Percentiles rank a stretch among this genome's conserved stretches.
These are phyloP conservation scores for Wickerhamomyces subpelliculosus DNA, from an alignment of 805 yeast species.

Conservation along the genomic window DNA sequence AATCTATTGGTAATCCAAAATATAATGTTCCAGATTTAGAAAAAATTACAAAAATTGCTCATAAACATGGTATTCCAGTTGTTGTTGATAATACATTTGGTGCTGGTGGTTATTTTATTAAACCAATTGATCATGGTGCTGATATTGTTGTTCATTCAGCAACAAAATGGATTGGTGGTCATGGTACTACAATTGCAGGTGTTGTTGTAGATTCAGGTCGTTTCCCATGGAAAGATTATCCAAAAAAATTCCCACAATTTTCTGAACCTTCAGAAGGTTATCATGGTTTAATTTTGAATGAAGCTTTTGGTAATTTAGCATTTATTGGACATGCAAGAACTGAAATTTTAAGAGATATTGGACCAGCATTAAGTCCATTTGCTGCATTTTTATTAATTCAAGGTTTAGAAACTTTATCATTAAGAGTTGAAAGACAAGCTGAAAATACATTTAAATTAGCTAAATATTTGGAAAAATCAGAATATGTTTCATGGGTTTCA, in stretches of 20 bases:
- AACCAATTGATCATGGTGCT: slow-evolving; percentile 84
- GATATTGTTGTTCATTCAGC: slow-evolving; percentile 92
- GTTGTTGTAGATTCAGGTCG: slow-evolving; percentile 85
- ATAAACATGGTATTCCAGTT: slow-evolving; percentile 79
- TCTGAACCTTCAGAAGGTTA: slow-evolving; percentile 89
- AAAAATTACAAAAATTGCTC: slow-evolving; percentile 67
- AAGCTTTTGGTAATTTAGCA: slow-evolving; percentile 75
- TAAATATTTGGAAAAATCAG: slow-evolving; percentile 60
- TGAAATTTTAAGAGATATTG: slow-evolving; percentile 85
- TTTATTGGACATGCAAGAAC: slow-evolving; percentile 75
- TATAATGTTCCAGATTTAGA: slow-evolving; percentile 91
- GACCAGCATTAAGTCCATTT: slow-evolving; percentile 85
- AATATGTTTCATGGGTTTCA: slow-evolving; percentile 81
- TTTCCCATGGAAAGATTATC: slow-evolving; percentile 84
- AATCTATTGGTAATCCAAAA: slow-evolving; percentile 89
- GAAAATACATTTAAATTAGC: slow-evolving; percentile 79
- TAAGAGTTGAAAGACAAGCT: slow-evolving; percentile 91
- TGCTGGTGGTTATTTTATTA: slow-evolving; percentile 86
- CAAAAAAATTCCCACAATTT: slow-evolving; percentile 86
- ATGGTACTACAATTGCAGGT: slow-evolving; percentile 93
- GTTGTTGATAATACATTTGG: slow-evolving; percentile 96
- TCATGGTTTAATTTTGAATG: slow-evolving; percentile 80
- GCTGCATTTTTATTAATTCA: slow-evolving; percentile 80
- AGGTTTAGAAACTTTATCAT: slow-evolving; percentile 90
- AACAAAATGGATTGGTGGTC: slow-evolving; percentile 97